phyloP scores from a whole-genome alignment of 2,329 filamentous ascomycete genomes.

The Fusarium hostae region DNA sequence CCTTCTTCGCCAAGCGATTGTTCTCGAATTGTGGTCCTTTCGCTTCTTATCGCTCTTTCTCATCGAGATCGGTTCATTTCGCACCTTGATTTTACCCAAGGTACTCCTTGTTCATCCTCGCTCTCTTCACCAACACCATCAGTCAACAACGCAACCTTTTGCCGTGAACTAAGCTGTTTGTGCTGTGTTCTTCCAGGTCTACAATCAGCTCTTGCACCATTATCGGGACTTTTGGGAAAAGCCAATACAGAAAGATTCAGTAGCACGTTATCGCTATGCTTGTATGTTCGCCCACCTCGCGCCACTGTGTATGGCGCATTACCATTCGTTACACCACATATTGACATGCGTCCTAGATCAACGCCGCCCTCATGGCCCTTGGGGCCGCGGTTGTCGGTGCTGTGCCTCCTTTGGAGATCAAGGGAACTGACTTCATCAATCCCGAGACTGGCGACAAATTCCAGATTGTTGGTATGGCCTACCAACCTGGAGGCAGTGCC shows the following conservation, averaged over 20 bases:
- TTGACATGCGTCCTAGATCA: slow-evolving; percentile 45
- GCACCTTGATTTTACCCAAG: slow-evolving; percentile 7
- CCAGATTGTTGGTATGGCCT: slow-evolving; percentile 74
- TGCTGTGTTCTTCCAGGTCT: slow-evolving; percentile 2
- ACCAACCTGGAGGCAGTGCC: slow-evolving; percentile 74
- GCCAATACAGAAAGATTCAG: slow-evolving; percentile 3
- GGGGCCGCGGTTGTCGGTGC: slow-evolving; percentile 65
- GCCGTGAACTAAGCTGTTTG: slow-evolving; percentile 1
- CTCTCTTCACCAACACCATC: slow-evolving; percentile 6
- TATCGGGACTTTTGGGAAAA: slow-evolving; percentile 22
- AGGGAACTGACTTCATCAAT: slow-evolving; percentile 70
- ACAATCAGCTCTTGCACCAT: slow-evolving; percentile 1
- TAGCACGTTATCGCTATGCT: slow-evolving; percentile 37
- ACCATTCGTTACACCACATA: neutral
- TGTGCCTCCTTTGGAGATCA: slow-evolving; percentile 66
- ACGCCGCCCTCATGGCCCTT: slow-evolving; percentile 62
- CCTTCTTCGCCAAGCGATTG: slow-evolving; percentile 26
- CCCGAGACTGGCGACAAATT: slow-evolving; percentile 67
- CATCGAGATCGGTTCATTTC: slow-evolving; percentile 13
- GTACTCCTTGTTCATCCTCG: neutral
- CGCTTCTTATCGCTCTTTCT: slow-evolving; percentile 41
- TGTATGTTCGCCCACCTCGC: slow-evolving; percentile 34
- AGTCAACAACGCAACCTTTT: slow-evolving; percentile 8
- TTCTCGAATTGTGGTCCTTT: slow-evolving; percentile 26
- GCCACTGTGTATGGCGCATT: neutral